These are phyloP conservation scores for Mucor irregularis DNA, from an alignment of 371 early-diverging fungal species.

Conservation along the genomic window DNA sequence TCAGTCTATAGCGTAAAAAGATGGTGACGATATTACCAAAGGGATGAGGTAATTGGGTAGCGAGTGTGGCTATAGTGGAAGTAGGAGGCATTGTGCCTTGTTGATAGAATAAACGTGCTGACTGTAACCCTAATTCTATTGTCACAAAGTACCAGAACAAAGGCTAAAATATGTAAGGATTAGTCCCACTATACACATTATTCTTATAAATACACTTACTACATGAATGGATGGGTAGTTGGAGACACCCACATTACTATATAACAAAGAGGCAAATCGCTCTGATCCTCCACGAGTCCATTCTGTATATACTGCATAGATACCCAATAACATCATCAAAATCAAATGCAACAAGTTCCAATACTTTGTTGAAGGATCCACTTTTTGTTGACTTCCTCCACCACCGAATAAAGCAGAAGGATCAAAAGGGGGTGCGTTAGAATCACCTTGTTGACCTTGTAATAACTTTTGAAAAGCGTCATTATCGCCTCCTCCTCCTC, in stretches of 20 bases:
- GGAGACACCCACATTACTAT: background rate
- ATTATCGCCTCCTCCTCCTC: background rate
- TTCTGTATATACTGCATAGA: conserved; percentile 52
- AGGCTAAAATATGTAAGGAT: conserved; percentile 29
- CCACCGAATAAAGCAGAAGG: conserved; percentile 1
- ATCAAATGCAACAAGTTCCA: conserved; percentile 59
- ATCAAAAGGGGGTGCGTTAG: too few relatives aligned
- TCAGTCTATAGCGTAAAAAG: conserved; percentile 60
- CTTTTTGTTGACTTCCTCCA: conserved; percentile 8
- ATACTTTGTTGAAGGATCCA: conserved; percentile 21
- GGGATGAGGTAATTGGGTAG: conserved; percentile 55
- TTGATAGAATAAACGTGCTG: conserved; percentile 54
- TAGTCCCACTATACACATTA: too few relatives aligned
- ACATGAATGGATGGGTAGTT: conserved; percentile 27
- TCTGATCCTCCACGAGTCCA: conserved; percentile 38
- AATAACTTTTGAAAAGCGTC: background rate
- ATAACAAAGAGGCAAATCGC: conserved; percentile 39
- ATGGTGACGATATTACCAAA: conserved; percentile 48
- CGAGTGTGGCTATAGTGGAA: conserved; percentile 46
- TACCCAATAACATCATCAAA: conserved; percentile 44
- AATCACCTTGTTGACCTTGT: conserved; percentile 3
- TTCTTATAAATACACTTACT: conserved; percentile 15
- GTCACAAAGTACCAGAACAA: conserved; percentile 68
- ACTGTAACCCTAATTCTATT: conserved; percentile 54
- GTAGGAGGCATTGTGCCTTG: conserved; percentile 47